These are phyloP conservation scores for Mycena floridula DNA, from an alignment of 768 basidiomycete species.

Conservation along the genomic window DNA sequence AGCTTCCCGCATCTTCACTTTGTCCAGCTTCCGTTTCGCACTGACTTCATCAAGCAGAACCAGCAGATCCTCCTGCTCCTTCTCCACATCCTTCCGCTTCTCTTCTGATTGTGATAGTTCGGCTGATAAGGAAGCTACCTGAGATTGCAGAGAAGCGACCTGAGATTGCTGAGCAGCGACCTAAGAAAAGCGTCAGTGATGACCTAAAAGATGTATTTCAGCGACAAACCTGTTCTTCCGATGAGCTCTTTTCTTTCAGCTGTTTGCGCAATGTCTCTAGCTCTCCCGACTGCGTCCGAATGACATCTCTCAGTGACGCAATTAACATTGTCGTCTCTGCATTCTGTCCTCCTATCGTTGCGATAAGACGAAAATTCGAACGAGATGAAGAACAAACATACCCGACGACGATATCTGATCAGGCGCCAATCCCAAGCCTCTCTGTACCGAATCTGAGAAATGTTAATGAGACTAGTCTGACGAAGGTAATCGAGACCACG, in stretches of 20 bases:
- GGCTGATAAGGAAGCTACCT: conserved; percentile 25
- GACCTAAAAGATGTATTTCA: not conserved
- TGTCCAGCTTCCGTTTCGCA: conserved; percentile 80
- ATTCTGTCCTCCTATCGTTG: conserved; percentile 44
- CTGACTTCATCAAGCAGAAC: conserved; percentile 91
- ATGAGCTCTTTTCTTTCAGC: conserved; percentile 45
- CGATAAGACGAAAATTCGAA: not conserved
- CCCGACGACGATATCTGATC: conserved; percentile 57
- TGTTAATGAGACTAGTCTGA: too few relatives aligned
- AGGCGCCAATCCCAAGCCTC: conserved; percentile 65
- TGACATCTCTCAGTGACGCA: conserved; percentile 75
- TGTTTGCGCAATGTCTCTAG: conserved; percentile 62
- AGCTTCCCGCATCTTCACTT: conserved; percentile 62
- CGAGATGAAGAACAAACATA: conserved; percentile 20
- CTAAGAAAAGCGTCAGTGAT: not conserved
- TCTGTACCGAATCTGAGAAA: conserved; percentile 68
- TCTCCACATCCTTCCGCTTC: conserved; percentile 79
- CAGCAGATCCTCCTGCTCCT: conserved; percentile 94
- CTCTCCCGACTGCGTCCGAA: conserved; percentile 77
- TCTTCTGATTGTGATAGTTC: conserved; percentile 49
- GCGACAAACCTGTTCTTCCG: too few relatives aligned
- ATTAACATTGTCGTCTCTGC: conserved; percentile 80
- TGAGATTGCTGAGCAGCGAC: not conserved
- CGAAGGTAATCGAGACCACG: conserved; percentile 19
- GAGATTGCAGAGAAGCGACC: conserved; percentile 5